These are phyloP conservation scores for Ramularia endophylla DNA, from an alignment of 2,329 filamentous ascomycete species.

Conservation along the genomic window DNA sequence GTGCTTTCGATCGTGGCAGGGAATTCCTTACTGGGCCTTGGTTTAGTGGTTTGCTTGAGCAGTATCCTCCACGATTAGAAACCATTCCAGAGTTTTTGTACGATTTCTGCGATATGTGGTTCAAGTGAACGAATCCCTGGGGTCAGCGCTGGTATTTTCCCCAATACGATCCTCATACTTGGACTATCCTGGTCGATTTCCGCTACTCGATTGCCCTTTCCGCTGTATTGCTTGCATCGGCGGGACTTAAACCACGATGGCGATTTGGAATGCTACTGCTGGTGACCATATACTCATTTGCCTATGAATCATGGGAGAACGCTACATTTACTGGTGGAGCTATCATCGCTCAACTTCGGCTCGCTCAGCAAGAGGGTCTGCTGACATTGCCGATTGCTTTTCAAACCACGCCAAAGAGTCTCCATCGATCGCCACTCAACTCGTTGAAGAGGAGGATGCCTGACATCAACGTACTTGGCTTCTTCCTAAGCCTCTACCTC, in stretches of 20 bases:
- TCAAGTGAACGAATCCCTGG: slow-evolving; percentile 7
- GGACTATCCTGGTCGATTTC: slow-evolving; percentile 13
- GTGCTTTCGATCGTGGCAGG: slow-evolving; percentile 8
- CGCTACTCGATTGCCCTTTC: slow-evolving; percentile 9
- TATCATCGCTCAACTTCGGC: slow-evolving; percentile 11
- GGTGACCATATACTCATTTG: slow-evolving; percentile 4
- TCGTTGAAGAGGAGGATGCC: slow-evolving; percentile 1
- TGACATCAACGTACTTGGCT: not conserved
- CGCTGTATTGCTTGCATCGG: slow-evolving; percentile 7
- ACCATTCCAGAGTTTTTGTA: not conserved
- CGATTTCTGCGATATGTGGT: slow-evolving; percentile 8
- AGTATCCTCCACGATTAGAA: slow-evolving; percentile 9
- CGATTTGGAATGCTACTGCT: slow-evolving; percentile 6
- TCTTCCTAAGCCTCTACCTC: slow-evolving; percentile 6
- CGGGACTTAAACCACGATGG: slow-evolving; percentile 9
- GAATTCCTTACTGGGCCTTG: slow-evolving; percentile 1
- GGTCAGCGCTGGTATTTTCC: not conserved
- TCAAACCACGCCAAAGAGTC: not conserved
- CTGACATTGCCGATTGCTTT: too few species aligned
- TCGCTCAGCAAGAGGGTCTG: slow-evolving; percentile 1
- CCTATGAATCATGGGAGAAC: slow-evolving; percentile 8
- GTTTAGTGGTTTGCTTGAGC: slow-evolving; percentile 9
- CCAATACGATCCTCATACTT: slow-evolving; percentile 12
- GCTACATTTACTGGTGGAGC: slow-evolving; percentile 13
- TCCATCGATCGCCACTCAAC: not conserved